These are phyloP conservation scores for Aquilaria malaccensis DNA, from an alignment of 345 rosid genomes.

Conservation along the genomic window DNA sequence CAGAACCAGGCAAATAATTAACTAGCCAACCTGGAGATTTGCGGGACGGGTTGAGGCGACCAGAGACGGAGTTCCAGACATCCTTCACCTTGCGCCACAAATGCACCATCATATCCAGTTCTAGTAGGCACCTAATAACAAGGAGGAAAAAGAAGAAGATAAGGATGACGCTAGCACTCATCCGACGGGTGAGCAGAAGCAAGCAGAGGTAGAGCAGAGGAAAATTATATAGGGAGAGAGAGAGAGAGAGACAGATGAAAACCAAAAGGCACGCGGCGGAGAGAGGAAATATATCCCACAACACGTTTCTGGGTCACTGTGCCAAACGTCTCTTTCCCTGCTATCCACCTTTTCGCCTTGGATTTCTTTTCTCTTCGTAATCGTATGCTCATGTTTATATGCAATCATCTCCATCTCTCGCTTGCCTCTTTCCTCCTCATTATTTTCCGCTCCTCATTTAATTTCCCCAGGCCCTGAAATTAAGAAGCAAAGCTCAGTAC, in stretches of 20 bases:
- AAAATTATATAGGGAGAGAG: not conserved
- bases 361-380: too few species aligned
- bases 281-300: conserved; percentile 8
- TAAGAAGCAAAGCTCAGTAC: too few species aligned
- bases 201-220: not conserved
- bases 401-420: too few species aligned
- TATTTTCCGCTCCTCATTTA: too few species aligned
- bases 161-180: not conserved
- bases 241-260: not conserved
- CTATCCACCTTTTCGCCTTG: not conserved
- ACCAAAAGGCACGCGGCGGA: not conserved
- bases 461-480: too few species aligned
- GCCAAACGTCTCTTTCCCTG: conserved; percentile 15
- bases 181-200: not conserved
- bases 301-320: conserved; percentile 13
- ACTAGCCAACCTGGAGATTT: conserved; percentile 1
- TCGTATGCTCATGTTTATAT: too few species aligned
- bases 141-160: not conserved
- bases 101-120: not conserved
- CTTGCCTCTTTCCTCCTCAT: too few species aligned
- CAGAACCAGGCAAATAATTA: too few species aligned
- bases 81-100: conserved; percentile 9
- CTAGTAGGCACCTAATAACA: not conserved
- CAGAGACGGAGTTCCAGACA: conserved; percentile 3
- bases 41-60: not conserved